Percentiles rank a stretch among this genome's conserved stretches.
Conservation (phyloP, 2,329 filamentous ascomycete species). For the Colletotrichum sp. region DNA sequence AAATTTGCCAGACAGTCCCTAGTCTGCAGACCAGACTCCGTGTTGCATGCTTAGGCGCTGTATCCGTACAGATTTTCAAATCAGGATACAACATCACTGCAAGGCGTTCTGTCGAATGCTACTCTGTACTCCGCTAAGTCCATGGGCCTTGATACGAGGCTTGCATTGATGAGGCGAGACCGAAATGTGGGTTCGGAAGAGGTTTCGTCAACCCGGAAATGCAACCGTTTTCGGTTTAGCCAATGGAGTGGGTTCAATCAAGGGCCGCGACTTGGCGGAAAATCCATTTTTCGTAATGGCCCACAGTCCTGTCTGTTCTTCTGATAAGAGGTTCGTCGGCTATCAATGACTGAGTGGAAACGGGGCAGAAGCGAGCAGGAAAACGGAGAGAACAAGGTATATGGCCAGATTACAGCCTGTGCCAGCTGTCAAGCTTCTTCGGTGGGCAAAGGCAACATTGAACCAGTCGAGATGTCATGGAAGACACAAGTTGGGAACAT, state of each 20-base stretch:
- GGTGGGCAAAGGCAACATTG: background rate
- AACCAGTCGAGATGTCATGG: background rate
- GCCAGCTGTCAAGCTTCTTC: background rate
- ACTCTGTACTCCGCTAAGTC: background rate
- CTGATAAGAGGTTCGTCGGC: background rate
- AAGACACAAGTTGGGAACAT: background rate
- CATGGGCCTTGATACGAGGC: background rate
- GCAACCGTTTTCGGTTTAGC: background rate
- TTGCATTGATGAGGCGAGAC: background rate
- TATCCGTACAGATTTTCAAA: background rate
- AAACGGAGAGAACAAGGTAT: background rate
- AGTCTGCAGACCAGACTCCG: background rate
- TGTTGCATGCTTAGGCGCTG: background rate
- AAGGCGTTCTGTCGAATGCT: background rate
- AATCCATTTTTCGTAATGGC: background rate
- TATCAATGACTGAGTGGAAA: background rate
- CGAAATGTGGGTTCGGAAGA: background rate
- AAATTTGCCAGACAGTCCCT: background rate
- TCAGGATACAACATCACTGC: background rate
- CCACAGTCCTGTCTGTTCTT: accelerated
- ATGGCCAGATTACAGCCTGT: background rate
- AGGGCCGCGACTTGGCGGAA: background rate
- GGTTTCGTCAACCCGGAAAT: background rate
- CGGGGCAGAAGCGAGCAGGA: background rate
- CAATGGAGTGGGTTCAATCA: background rate